Conservation (phyloP, 768 basidiomycete species). For the Tulasnella calospora region DNA sequence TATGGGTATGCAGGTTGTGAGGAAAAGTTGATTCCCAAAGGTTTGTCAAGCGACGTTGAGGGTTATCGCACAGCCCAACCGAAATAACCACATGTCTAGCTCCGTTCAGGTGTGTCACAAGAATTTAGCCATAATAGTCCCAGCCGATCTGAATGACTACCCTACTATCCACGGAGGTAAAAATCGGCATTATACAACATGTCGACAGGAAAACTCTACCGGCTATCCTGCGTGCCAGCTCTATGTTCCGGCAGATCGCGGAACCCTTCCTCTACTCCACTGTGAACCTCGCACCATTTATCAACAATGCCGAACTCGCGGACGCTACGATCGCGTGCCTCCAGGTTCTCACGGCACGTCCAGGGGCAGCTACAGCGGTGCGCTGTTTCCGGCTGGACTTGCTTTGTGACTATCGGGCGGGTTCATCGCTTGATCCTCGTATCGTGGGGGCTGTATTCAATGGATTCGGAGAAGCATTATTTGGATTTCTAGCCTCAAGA, state of each 20-base stretch:
- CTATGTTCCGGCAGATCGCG: background rate
- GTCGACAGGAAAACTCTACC: background rate
- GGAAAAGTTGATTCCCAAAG: too few relatives aligned
- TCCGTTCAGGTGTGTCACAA: too few relatives aligned
- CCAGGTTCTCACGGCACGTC: background rate
- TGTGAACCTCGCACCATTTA: background rate
- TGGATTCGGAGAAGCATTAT: background rate
- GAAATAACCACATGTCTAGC: too few relatives aligned
- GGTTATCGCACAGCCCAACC: too few relatives aligned
- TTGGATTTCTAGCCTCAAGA: background rate
- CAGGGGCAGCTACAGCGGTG: background rate
- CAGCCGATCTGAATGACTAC: background rate
- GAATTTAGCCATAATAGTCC: background rate
- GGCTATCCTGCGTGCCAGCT: background rate
- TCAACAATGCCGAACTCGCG: background rate
- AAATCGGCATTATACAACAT: background rate
- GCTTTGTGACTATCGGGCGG: background rate
- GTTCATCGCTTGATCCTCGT: background rate
- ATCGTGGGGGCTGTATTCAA: background rate
- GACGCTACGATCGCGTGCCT: background rate
- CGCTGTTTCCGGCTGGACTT: background rate
- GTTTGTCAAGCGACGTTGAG: too few relatives aligned
- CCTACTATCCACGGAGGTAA: background rate
- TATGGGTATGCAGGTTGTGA: too few relatives aligned
- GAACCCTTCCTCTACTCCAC: background rate